A percentile compares a stretch with the other conserved stretches of the same genome.
Conservation (phyloP, 345 rosid genomes). For the Lumnitzera racemosa region DNA sequence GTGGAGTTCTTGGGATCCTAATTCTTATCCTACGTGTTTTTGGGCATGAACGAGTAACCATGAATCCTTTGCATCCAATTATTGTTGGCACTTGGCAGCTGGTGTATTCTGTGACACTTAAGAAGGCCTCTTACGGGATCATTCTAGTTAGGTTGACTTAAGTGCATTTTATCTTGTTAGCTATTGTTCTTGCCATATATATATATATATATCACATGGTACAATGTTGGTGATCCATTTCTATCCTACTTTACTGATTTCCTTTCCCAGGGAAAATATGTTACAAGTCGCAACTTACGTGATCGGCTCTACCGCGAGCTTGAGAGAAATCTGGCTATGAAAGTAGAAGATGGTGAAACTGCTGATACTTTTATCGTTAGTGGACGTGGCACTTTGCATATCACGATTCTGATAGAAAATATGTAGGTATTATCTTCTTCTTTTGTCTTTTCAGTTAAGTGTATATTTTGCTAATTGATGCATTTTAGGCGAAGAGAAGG, state of each 20-base stretch:
- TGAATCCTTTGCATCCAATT: no score
- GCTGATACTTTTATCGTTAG: conserved; percentile 90
- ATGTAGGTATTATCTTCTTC: conserved; percentile 47
- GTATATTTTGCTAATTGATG: conserved; percentile 6
- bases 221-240: background rate
- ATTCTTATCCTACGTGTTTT: no score
- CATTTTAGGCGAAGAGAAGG: conserved; percentile 94
- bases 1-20: no score
- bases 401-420: conserved; percentile 89
- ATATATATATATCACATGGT: background rate
- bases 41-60: no score
- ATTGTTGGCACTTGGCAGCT: no score
- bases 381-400: conserved; percentile 96
- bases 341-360: conserved; percentile 95
- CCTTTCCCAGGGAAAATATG: conserved; percentile 77
- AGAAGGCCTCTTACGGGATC: no score
- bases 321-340: conserved; percentile 95
- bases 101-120: no score
- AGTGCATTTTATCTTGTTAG: background rate
- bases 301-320: conserved; percentile 90
- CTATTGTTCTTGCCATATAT: background rate
- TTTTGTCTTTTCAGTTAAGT: conserved; percentile 10
- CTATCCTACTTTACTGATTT: conserved; percentile 1
- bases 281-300: conserved; percentile 90
- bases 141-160: no score